Conservation (phyloP, 345 rosid genomes). For the Ailanthus altissimus region DNA sequence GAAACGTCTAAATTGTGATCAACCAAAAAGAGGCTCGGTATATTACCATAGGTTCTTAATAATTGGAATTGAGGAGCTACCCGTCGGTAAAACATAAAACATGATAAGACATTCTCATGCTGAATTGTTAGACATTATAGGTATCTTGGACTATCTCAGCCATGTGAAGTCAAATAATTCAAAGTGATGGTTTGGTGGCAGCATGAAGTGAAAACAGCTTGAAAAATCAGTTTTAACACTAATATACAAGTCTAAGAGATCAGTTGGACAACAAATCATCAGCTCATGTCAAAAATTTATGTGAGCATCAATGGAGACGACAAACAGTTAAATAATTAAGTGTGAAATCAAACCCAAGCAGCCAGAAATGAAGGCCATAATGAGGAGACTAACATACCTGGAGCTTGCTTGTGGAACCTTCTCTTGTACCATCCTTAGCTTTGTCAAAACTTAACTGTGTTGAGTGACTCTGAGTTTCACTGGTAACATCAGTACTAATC, state of each 20-base stretch:
- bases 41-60: not conserved
- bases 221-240: not conserved
- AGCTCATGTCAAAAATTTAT: not conserved
- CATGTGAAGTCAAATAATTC: constrained; percentile 2
- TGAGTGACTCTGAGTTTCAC: constrained; percentile 2
- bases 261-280: not conserved
- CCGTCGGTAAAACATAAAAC: not conserved
- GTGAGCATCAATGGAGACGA: not conserved
- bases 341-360: constrained; percentile 2
- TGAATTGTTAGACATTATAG: not conserved
- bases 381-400: constrained; percentile 32
- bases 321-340: not conserved
- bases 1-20: not conserved
- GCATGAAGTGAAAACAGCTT: not conserved
- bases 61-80: not conserved
- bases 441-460: not conserved
- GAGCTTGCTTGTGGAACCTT: constrained; percentile 31
- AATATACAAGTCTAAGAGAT: not conserved
- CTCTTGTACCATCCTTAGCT: not conserved
- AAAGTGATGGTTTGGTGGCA: not conserved
- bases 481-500: not conserved
- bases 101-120: not conserved
- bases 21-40: not conserved
- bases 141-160: not conserved
- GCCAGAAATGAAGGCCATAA: constrained; percentile 4